phyloP scores from a whole-genome alignment of 2,329 filamentous ascomycete species.

The Teratosphaeria gauchensis region DNA sequence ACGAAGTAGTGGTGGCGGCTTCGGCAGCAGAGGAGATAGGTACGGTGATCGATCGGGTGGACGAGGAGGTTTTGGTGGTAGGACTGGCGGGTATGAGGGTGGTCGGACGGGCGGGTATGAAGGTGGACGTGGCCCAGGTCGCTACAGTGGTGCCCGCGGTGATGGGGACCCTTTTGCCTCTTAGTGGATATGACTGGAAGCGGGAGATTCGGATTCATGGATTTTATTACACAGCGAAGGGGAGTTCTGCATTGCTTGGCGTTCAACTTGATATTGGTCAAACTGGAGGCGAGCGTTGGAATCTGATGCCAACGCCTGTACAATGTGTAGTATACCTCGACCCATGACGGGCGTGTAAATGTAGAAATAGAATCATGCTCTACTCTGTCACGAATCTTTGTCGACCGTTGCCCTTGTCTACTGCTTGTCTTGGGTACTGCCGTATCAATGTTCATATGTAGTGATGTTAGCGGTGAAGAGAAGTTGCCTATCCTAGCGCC shows the following conservation, averaged over 20 bases:
- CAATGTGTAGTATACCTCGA: neutral
- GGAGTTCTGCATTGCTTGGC: neutral
- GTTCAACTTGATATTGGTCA: neutral
- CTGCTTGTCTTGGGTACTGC: neutral
- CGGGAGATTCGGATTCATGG: neutral
- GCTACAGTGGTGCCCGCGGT: neutral
- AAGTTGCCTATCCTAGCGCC: no score
- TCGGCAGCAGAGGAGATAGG: neutral
- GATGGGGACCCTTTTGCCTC: neutral
- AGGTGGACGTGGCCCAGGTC: neutral
- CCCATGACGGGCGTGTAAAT: neutral
- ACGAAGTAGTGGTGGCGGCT: neutral
- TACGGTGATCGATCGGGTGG: neutral
- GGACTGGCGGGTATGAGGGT: neutral
- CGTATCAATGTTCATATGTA: no score
- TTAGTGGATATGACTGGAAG: neutral
- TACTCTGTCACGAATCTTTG: neutral
- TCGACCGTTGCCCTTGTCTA: neutral
- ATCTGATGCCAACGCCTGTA: neutral
- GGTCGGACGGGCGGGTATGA: neutral
- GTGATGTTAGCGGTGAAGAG: no score
- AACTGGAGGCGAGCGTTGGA: neutral
- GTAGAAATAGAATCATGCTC: neutral
- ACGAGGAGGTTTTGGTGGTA: neutral
- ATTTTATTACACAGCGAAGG: neutral